These are phyloP conservation scores for Penicillium capsulatum DNA, from an alignment of 2,329 filamentous ascomycete genomes.

Conservation along the genomic window DNA sequence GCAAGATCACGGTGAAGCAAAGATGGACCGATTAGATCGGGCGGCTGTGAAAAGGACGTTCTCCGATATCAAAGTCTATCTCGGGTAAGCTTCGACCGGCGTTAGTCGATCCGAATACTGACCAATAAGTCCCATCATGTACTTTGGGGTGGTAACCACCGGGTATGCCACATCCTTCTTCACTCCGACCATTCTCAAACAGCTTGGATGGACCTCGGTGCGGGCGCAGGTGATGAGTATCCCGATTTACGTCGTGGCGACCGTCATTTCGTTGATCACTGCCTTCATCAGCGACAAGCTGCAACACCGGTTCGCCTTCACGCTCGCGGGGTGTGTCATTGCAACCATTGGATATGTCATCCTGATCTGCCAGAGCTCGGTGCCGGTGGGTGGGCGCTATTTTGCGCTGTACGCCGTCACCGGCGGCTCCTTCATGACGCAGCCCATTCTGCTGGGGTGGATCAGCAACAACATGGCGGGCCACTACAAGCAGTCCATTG, in stretches of 20 bases:
- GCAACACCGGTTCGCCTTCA: constrained; percentile 52
- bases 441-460: constrained; percentile 55
- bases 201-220: constrained; percentile 54
- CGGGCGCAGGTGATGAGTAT: constrained; percentile 49
- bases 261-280: constrained; percentile 52
- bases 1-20: constrained; percentile 43
- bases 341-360: constrained; percentile 55
- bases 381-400: constrained; percentile 51
- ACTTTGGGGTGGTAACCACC: constrained; percentile 57
- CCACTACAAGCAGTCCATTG: constrained; percentile 55
- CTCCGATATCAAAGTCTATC: constrained; percentile 38
- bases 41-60: constrained; percentile 47
- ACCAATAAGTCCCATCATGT: constrained; percentile 50
- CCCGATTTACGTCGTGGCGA: constrained; percentile 60
- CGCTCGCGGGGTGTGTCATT: constrained; percentile 46
- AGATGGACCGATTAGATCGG: constrained; percentile 53
- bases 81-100: constrained; percentile 29
- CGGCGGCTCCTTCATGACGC: constrained; percentile 52
- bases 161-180: constrained; percentile 45
- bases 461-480: constrained; percentile 55
- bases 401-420: constrained; percentile 55
- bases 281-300: constrained; percentile 51
- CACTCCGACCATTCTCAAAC: constrained; percentile 42
- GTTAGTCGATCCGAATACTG: constrained; percentile 8
- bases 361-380: constrained; percentile 47